Percentiles rank a stretch among this genome's conserved stretches.
phyloP scores from a whole-genome alignment of 148 eudicot species.

The Heliamphora exappendiculata region DNA sequence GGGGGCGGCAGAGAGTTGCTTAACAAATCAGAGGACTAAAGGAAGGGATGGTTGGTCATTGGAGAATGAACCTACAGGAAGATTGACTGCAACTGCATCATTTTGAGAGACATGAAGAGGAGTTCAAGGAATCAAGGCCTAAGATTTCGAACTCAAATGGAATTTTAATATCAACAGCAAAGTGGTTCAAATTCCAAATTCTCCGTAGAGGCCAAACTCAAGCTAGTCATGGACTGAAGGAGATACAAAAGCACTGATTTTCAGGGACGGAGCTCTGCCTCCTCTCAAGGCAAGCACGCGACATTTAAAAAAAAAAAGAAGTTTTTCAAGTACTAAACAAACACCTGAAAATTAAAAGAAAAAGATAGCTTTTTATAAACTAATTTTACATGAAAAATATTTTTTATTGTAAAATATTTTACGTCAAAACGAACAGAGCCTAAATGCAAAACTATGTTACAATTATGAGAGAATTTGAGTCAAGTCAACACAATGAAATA shows the following conservation, averaged over 20 bases:
- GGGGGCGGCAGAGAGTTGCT: slow-evolving; percentile 54
- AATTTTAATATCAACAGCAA: slow-evolving; percentile 66
- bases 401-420: no score
- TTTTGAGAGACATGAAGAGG: slow-evolving; percentile 45
- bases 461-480: no score
- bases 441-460: no score
- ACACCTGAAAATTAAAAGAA: no score
- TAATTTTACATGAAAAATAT: no score
- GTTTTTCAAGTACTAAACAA: no score
- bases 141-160: slow-evolving; percentile 62
- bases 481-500: no score
- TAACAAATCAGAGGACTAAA: slow-evolving; percentile 54
- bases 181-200: slow-evolving; percentile 74
- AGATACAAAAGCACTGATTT: slow-evolving; percentile 71
- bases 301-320: no score
- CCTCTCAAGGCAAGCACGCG: slow-evolving; percentile 66
- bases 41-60: slow-evolving; percentile 41
- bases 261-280: slow-evolving; percentile 47
- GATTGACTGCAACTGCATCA: slow-evolving; percentile 72
- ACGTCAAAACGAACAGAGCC: no score
- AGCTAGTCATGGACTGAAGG: slow-evolving; percentile 46
- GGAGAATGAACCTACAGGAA: slow-evolving; percentile 59
- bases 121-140: slow-evolving; percentile 53
- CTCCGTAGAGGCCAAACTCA: slow-evolving; percentile 61
- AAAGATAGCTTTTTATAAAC: no score